Conservation (phyloP, 1,284 basidiomycete species). For the Ganoderma resinaceum region DNA sequence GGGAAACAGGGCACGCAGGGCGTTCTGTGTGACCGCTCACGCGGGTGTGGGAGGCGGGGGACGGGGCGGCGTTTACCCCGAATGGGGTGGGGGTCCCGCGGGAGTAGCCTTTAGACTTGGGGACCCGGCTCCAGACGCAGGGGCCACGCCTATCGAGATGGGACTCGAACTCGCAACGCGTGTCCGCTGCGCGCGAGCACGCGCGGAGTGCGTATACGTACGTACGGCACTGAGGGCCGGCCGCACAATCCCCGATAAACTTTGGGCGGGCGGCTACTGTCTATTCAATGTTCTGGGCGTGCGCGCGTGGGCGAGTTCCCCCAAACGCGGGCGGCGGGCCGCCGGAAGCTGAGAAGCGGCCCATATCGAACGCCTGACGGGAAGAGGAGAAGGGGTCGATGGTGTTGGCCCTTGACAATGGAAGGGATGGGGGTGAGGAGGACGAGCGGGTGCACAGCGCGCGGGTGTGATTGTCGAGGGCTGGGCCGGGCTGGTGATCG, state of each 20-base stretch:
- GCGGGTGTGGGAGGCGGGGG: not conserved
- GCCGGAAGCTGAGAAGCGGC: not conserved
- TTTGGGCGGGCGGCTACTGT: not conserved
- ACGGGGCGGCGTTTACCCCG: constrained; percentile 1
- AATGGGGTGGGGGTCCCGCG: not conserved
- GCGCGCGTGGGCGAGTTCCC: not conserved
- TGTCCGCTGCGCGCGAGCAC: not conserved
- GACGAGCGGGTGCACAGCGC: not conserved
- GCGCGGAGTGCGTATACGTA: not conserved
- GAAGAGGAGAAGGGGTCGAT: not conserved
- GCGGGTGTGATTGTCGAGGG: constrained; percentile 7
- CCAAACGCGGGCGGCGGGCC: not conserved
- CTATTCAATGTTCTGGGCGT: not conserved
- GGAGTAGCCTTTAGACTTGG: constrained; percentile 32
- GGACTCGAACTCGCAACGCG: constrained; percentile 4
- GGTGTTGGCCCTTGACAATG: not conserved
- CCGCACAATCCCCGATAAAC: constrained; percentile 13
- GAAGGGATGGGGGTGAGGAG: not conserved
- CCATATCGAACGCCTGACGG: not conserved
- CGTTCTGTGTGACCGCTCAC: not conserved
- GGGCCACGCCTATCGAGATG: constrained; percentile 11
- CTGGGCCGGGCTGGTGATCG: constrained; percentile 3
- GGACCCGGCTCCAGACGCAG: constrained; percentile 9
- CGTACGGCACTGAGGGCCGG: not conserved
- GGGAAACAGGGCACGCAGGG: not conserved